Evolutionary conservation across 495 filamentous ascomycete species (phyloP).

Genomic region (Ramalina intermedia): DNA sequence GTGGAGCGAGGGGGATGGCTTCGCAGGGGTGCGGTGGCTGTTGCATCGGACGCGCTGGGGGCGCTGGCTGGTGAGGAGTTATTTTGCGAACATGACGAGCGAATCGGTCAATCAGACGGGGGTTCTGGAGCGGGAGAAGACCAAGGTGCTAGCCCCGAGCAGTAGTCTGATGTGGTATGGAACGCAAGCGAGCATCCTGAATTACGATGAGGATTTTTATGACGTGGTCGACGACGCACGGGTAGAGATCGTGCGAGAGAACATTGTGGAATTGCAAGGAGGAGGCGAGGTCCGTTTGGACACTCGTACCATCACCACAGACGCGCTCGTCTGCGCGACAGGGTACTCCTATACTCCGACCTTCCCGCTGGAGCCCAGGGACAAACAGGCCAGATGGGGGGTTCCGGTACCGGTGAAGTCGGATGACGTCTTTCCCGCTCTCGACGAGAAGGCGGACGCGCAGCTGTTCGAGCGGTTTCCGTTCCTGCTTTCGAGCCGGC

Average conservation of each 20-base stretch:
- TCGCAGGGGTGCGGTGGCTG: slow-evolving; percentile 30
- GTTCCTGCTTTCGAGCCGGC: not conserved
- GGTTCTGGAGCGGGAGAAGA: slow-evolving; percentile 47
- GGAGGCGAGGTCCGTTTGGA: slow-evolving; percentile 38
- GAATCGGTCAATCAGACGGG: slow-evolving; percentile 33
- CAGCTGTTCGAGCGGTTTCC: slow-evolving; percentile 59
- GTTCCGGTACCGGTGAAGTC: slow-evolving; percentile 5
- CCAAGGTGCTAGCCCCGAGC: slow-evolving; percentile 50
- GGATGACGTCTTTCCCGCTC: slow-evolving; percentile 4
- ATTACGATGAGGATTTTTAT: slow-evolving; percentile 54
- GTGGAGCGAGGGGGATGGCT: slow-evolving; percentile 44
- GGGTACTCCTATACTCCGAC: slow-evolving; percentile 52
- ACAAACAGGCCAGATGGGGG: slow-evolving; percentile 25
- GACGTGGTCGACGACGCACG: slow-evolving; percentile 42
- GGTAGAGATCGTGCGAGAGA: slow-evolving; percentile 44
- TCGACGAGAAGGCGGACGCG: slow-evolving; percentile 36
- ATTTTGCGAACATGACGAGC: slow-evolving; percentile 43
- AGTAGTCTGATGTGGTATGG: slow-evolving; percentile 47
- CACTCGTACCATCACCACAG: slow-evolving; percentile 30
- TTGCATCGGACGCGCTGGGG: slow-evolving; percentile 56
- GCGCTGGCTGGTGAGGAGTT: slow-evolving; percentile 49
- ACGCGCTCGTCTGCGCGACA: slow-evolving; percentile 51
- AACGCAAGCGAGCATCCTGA: slow-evolving; percentile 49
- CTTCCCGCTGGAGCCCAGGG: slow-evolving; percentile 46
- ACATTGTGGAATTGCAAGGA: slow-evolving; percentile 37